A percentile compares a stretch with the other conserved stretches of the same genome.
phyloP scores from a whole-genome alignment of 2,329 filamentous ascomycete species.

The Decorospora gaudefroyi region DNA sequence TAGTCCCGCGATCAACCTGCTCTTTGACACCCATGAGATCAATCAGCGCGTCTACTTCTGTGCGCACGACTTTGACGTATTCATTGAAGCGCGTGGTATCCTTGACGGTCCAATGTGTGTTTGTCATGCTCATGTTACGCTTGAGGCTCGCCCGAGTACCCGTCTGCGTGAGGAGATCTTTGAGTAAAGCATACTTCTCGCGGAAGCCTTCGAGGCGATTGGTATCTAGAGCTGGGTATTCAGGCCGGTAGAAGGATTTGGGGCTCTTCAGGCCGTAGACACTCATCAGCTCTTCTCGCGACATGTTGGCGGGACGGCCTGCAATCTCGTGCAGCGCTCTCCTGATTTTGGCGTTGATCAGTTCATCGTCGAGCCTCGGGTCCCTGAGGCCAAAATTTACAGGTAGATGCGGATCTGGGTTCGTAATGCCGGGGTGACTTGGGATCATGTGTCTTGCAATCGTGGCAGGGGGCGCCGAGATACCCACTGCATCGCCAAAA shows the following conservation, averaged over 20 bases:
- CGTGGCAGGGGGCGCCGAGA: slow-evolving; percentile 50
- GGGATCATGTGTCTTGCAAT: slow-evolving; percentile 54
- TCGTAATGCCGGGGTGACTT: slow-evolving; percentile 50
- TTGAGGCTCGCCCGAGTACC: slow-evolving; percentile 43
- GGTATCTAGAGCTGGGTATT: slow-evolving; percentile 51
- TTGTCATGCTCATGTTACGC: slow-evolving; percentile 44
- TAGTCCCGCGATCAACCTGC: slow-evolving; percentile 51
- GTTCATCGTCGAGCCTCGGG: slow-evolving; percentile 49
- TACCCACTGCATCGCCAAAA: slow-evolving; percentile 55
- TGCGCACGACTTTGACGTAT: slow-evolving; percentile 49
- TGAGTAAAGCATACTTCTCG: slow-evolving; percentile 51
- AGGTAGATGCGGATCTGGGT: slow-evolving; percentile 52
- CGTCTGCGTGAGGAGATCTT: slow-evolving; percentile 44
- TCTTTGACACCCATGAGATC: slow-evolving; percentile 51
- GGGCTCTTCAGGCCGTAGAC: slow-evolving; percentile 53
- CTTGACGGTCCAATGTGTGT: slow-evolving; percentile 50
- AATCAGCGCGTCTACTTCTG: slow-evolving; percentile 53
- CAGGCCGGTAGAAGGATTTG: slow-evolving; percentile 45
- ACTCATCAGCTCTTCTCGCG: slow-evolving; percentile 53
- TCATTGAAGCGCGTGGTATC: slow-evolving; percentile 49
- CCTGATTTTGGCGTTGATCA: slow-evolving; percentile 47
- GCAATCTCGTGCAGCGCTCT: slow-evolving; percentile 52
- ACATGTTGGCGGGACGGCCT: slow-evolving; percentile 48
- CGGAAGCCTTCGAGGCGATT: slow-evolving; percentile 53
- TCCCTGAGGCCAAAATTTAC: slow-evolving; percentile 53